Evolutionary conservation across 106 monocot species (phyloP).

Genomic region (Allium cepa): DNA sequence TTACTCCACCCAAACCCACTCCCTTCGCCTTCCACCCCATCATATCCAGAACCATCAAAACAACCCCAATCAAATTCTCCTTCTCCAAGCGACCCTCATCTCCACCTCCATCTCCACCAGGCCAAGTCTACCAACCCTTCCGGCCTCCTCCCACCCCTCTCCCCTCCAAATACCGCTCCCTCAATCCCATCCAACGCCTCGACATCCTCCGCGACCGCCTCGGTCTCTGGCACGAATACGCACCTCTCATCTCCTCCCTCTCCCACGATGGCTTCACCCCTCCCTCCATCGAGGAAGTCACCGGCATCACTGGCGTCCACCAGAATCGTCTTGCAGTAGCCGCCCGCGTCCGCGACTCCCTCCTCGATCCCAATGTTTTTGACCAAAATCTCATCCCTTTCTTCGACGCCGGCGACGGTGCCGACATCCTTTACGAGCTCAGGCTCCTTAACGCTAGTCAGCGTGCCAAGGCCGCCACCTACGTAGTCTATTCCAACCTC

Average conservation of each 20-base stretch:
- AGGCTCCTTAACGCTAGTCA: slow-evolving; percentile 60
- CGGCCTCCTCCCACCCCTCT: slow-evolving; percentile 61
- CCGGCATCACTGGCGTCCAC: slow-evolving; percentile 78
- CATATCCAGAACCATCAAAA: neutral
- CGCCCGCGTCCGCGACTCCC: slow-evolving; percentile 75
- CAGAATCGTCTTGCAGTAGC: slow-evolving; percentile 79
- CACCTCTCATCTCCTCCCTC: slow-evolving; percentile 70
- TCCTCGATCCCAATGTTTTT: slow-evolving; percentile 19
- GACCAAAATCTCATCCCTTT: slow-evolving; percentile 29
- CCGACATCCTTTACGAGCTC: slow-evolving; percentile 84
- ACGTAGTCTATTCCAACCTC: slow-evolving; percentile 22
- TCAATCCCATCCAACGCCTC: slow-evolving; percentile 43
- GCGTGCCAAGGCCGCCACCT: slow-evolving; percentile 36
- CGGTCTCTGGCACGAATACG: slow-evolving; percentile 91
- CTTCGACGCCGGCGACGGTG: slow-evolving; percentile 60
- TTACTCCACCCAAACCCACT: slow-evolving; percentile 7
- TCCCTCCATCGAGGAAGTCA: slow-evolving; percentile 76
- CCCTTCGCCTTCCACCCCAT: neutral
- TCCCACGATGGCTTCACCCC: slow-evolving; percentile 68
- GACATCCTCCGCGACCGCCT: slow-evolving; percentile 81
- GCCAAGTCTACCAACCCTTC: slow-evolving; percentile 86
- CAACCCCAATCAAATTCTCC: neutral
- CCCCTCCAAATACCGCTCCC: slow-evolving; percentile 44
- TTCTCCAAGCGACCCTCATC: slow-evolving; percentile 30
- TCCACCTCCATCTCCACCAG: slow-evolving; percentile 39